These are phyloP conservation scores for Elaeis oleifera DNA, from an alignment of 202 grass and related monocot species.

Conservation along the genomic window DNA sequence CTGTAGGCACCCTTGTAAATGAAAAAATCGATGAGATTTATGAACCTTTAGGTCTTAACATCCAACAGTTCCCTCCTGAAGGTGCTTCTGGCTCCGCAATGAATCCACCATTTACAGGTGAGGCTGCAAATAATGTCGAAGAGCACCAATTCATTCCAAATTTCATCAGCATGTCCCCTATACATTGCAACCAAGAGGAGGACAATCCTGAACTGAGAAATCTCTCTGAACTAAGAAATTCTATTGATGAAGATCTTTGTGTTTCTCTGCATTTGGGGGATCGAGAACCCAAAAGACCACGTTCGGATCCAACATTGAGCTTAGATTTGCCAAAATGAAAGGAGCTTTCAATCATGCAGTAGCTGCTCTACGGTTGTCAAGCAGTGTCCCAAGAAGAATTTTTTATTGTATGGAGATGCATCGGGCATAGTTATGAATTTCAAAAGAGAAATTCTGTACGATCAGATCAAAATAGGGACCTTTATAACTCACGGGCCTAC, in stretches of 20 bases:
- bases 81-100: slow-evolving; percentile 27
- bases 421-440: no score
- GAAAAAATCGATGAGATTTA: slow-evolving; percentile 64
- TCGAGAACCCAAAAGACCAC: slow-evolving; percentile 58
- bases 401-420: no score
- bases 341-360: no score
- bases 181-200: slow-evolving; percentile 30
- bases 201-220: slow-evolving; percentile 22
- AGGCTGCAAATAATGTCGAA: slow-evolving; percentile 43
- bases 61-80: slow-evolving; percentile 52
- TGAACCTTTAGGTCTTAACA: slow-evolving; percentile 66
- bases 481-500: no score
- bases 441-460: no score
- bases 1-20: slow-evolving; percentile 16
- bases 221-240: slow-evolving; percentile 54
- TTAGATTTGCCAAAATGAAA: slow-evolving; percentile 55
- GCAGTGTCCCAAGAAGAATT: no score
- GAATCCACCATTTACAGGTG: slow-evolving; percentile 26
- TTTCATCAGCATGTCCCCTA: slow-evolving; percentile 45
- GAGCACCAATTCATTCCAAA: slow-evolving; percentile 93
- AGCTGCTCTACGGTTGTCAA: no score
- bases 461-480: no score
- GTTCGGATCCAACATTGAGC: slow-evolving; percentile 28
- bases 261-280: slow-evolving; percentile 79
- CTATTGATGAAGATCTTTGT: slow-evolving; percentile 69